Evolutionary conservation across 306 rosid species (phyloP).

Genomic region (Prunus dulcis): DNA sequence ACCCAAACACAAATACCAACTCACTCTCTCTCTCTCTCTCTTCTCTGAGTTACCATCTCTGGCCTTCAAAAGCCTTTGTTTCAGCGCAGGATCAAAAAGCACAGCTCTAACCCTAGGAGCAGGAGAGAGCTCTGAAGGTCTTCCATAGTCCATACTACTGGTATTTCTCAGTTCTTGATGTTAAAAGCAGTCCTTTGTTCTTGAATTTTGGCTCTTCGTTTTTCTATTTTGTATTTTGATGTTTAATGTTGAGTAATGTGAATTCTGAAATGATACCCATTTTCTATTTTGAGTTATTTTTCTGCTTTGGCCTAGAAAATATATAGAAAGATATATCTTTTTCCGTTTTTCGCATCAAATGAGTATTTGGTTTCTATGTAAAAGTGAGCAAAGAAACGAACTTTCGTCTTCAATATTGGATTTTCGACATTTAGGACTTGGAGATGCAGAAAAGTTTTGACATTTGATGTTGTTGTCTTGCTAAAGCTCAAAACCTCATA

Average conservation of each 20-base stretch:
- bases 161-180: neutral
- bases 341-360: neutral
- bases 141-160: neutral
- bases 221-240: neutral
- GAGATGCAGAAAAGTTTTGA: neutral
- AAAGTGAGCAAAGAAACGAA: neutral
- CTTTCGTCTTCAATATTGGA: neutral
- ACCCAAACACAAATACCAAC: neutral
- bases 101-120: neutral
- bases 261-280: constrained; percentile 5
- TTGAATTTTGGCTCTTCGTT: neutral
- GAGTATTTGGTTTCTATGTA: neutral
- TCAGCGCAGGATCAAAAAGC: neutral
- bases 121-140: neutral
- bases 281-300: neutral
- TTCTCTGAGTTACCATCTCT: neutral
- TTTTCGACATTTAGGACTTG: neutral
- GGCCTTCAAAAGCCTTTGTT: neutral
- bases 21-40: neutral
- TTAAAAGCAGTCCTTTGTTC: neutral
- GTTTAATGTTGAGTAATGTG: neutral
- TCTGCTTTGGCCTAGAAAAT: neutral
- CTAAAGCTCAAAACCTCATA: neutral
- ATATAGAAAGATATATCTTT: neutral
- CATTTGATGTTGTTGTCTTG: neutral